phyloP scores from a whole-genome alignment of 768 basidiomycete species.

The Boletus subparvulus region DNA sequence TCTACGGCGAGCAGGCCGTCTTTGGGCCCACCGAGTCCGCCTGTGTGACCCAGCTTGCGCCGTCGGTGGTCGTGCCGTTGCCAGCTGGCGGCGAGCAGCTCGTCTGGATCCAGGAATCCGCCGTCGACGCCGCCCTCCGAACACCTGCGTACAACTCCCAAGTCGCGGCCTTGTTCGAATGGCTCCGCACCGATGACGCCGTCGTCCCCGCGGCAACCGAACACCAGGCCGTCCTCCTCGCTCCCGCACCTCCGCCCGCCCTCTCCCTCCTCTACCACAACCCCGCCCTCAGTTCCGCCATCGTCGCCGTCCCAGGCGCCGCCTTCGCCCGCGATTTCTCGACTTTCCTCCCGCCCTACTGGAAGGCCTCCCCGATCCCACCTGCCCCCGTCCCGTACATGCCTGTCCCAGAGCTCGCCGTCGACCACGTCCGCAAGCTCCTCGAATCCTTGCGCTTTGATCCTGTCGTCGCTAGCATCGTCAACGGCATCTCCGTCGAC shows the following conservation, averaged over 20 bases:
- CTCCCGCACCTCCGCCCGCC: conserved; percentile 3
- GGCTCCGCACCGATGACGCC: conserved; percentile 22
- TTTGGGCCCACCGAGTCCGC: conserved; percentile 31
- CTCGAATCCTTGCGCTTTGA: conserved; percentile 64
- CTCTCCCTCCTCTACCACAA: conserved; percentile 45
- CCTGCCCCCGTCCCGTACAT: conserved; percentile 44
- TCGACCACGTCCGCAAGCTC: conserved; percentile 55
- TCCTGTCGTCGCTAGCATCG: conserved; percentile 63
- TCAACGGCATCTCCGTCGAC: conserved; percentile 64
- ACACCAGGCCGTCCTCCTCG: conserved; percentile 21
- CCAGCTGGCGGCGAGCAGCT: conserved; percentile 39
- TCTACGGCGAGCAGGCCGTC: conserved; percentile 52
- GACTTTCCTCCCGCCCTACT: conserved; percentile 65
- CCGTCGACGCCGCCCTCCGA: conserved; percentile 47
- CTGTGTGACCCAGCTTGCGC: conserved; percentile 35
- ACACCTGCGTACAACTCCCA: conserved; percentile 32
- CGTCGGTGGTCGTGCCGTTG: conserved; percentile 20
- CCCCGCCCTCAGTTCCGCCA: conserved; percentile 36
- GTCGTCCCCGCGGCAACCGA: conserved; percentile 10
- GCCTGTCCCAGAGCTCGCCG: conserved; percentile 56
- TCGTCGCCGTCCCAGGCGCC: conserved; percentile 47
- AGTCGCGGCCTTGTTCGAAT: conserved; percentile 38
- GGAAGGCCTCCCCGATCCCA: conserved; percentile 69
- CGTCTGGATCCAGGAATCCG: conserved; percentile 60
- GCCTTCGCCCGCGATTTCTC: conserved; percentile 50